Evolutionary conservation across 371 early-diverging fungal genomes (phyloP), one percentile per base, ranked within the genome.

Genomic region (Syncephalastrum racemosum): DNA sequence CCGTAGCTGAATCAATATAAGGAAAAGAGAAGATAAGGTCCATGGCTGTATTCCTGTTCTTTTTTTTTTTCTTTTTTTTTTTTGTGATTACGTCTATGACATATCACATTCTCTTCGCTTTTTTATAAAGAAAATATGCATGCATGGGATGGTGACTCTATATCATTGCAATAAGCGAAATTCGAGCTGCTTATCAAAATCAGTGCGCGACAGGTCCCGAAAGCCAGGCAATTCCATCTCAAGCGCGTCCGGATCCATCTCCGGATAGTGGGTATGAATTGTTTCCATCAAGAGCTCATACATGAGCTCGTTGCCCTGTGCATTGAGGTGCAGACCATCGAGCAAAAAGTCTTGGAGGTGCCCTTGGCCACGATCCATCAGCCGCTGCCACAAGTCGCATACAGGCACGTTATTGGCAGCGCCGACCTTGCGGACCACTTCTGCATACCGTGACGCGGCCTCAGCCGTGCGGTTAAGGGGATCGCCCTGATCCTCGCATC

Each of bases 301-400:
- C 5, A 68, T 31, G 36, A 80, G 83, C 58, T 70, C 42, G 56
- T 89, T 86, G 10, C 89, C 91, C 19, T 73, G 67, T 3, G 63
- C 48, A 19, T 64, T 73, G 10, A 91, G 63, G 62, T 91, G 91
- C 10, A 91, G 54, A 1, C 91, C 91, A 65, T 91, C 91, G n/a
- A 48, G 46, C 16, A 86, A 57, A 60, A 73, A 80, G 4, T 80
- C 70, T 2, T 53, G 60, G 3, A 79, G 58, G 39, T 59, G 59
- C 5, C 50, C 46, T 0, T 54, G 25, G 6, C 56, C 54, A 2
- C 18, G 31, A 18, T 65, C 62, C 63, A 81, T 81, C 20, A 86
- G 60, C 5, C 60, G 66, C 4, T 71, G 44, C 89, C 89, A 92
- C 18, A 84, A 46, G 60, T 92, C 86, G 16, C 84, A 60, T 0